phyloP scores from a whole-genome alignment of 768 basidiomycete species.

The Hypholoma fasciculare region DNA sequence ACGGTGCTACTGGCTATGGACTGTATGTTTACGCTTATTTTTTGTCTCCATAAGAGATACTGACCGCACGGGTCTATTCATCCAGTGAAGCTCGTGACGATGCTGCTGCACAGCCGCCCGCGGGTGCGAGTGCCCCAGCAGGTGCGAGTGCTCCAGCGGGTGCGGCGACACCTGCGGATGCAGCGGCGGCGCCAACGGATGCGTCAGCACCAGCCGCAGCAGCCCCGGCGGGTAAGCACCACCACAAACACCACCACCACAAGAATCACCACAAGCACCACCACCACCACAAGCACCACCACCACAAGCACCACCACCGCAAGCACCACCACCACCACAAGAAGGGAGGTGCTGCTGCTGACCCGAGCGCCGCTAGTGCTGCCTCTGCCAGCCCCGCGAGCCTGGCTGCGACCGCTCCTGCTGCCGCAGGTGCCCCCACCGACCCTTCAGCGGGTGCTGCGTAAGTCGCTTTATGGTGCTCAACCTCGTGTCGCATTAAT shows the following conservation, averaged over 20 bases:
- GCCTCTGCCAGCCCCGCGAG: not conserved
- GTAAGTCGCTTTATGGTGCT: not conserved
- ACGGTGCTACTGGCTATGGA: slow-evolving; percentile 8
- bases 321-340: not conserved
- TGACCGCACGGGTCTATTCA: not conserved
- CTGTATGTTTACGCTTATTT: not conserved
- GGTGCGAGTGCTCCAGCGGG: too few species aligned
- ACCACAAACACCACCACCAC: not conserved
- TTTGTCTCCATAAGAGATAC: not conserved
- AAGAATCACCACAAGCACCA: too few species aligned
- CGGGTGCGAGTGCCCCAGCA: too few species aligned
- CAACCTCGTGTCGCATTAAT: not conserved
- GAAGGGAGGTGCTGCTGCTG: not conserved
- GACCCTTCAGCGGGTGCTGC: not conserved
- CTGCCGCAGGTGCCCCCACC: too few species aligned
- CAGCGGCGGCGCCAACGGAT: not conserved
- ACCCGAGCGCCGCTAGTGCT: not conserved
- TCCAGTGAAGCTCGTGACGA: slow-evolving; percentile 8
- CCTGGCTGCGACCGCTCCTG: too few species aligned
- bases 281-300: not conserved
- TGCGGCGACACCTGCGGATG: too few species aligned
- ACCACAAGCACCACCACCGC: not conserved
- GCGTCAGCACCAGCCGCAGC: not conserved
- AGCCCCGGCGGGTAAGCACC: not conserved
- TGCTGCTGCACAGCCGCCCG: too few species aligned